A percentile compares a stretch with the other conserved stretches of the same genome.
These are phyloP conservation scores for Fusarium sarcochroum DNA, from an alignment of 2,329 filamentous ascomycete genomes.

Conservation along the genomic window DNA sequence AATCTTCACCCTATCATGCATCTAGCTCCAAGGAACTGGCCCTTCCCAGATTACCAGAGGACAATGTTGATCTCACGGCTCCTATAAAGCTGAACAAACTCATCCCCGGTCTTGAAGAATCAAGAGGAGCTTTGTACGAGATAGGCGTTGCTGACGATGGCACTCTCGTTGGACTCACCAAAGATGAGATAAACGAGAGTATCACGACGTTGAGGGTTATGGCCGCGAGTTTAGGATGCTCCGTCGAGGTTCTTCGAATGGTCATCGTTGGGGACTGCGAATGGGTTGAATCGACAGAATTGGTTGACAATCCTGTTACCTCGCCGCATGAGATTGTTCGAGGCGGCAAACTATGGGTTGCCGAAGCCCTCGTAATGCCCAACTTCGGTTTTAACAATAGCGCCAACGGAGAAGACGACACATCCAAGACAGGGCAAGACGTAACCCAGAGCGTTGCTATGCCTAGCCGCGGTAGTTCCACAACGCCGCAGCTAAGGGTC, in stretches of 20 bases:
- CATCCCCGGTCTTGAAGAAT: constrained; percentile 89
- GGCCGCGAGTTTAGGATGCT: constrained; percentile 92
- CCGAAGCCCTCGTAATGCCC: constrained; percentile 89
- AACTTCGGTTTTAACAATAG: constrained; percentile 63
- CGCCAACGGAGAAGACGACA: constrained; percentile 9
- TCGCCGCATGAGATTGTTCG: constrained; percentile 43
- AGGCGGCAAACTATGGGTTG: constrained; percentile 81
- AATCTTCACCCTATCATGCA: constrained; percentile 92
- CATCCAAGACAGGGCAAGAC: constrained; percentile 6
- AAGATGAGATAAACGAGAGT: constrained; percentile 94
- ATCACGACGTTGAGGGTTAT: constrained; percentile 87
- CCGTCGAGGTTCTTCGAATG: constrained; percentile 83
- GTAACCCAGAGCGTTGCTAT: constrained; percentile 34
- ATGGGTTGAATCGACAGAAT: constrained; percentile 67
- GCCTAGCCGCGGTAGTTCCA: constrained; percentile 63
- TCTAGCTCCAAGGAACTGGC: constrained; percentile 82
- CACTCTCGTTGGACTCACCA: constrained; percentile 86
- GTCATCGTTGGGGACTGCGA: constrained; percentile 90
- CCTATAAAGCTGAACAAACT: constrained; percentile 68
- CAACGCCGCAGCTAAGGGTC: constrained; percentile 83
- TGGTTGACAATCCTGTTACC: constrained; percentile 48
- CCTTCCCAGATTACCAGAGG: constrained; percentile 81
- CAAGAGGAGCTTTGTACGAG: constrained; percentile 92
- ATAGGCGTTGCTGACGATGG: constrained; percentile 97
- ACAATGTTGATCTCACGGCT: constrained; percentile 61